Evolutionary conservation across 352 stramenopile genomes (phyloP), one percentile per base, ranked within the genome.

Genomic region (Phytophthora ramorum): DNA sequence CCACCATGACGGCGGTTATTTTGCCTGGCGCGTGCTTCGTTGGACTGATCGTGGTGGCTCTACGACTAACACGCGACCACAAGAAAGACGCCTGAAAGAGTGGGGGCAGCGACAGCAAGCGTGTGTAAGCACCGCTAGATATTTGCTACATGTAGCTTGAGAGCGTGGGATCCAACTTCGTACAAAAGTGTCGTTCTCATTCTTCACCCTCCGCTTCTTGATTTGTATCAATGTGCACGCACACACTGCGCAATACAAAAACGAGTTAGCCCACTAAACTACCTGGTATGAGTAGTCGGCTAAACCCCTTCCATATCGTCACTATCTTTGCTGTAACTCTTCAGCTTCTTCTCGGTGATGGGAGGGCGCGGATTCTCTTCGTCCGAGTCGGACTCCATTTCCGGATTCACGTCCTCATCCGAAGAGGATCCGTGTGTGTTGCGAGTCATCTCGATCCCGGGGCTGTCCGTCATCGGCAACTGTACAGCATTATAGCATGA

Each of bases 381-480:
- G 50, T 95, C 82, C 14, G 76, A 91, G 44, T 94, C 79, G 13
- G 71, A 76, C 32, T 73, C 74, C 44, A 87, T 78, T 45, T 90
- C 85, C 7, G 74, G 73, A 22, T 87, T 85, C 6, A 78, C 70
- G 48, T 88, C 80, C 6, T 91, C 78, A 0, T 78, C 69, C 8
- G 68, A 81, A 2, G 75, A 88, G 3, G 73, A 89, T n/a, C 73
- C 73, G 28, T 63, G 79, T 8, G 79, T 86, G 28, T 76, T 73
- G n/a, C 69, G 64, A 0, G 83, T 85, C 77, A 92, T 85, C 53
- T 92, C 79, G 4, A 92, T 65, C 1, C 81, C 83, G 0, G 73
- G 70, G 16, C 78, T 84, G 6, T 93, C 87, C 26, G 76, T 79
- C 85, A 92, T 92, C 1, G 87, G 85, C 28, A 95, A 60, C 73